Evolutionary conservation across 2,329 filamentous ascomycete genomes (phyloP), one percentile per base, ranked within the genome.

Genomic region (Didymella exigua): DNA sequence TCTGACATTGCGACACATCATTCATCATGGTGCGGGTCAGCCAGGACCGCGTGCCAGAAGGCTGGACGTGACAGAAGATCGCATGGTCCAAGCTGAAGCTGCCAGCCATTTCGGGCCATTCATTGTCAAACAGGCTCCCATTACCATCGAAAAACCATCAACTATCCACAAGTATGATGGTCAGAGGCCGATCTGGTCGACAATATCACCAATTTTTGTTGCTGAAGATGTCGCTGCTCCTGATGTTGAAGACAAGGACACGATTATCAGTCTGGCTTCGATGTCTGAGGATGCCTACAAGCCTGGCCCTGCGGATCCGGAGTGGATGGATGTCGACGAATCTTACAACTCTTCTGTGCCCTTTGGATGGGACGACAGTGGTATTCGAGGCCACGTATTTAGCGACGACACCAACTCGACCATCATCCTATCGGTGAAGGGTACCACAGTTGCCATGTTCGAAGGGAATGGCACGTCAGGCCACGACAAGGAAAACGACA

Each of bases 241-340:
- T 2, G 64, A 73, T 50, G 59, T 74, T 7, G 59, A 61, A 50
- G 70, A 73, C 46, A 74, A 73, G 51, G 62, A 68, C 21, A 73
- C 71, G 2, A 42, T 73, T 23, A 60, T 74, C 45, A 70, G 65
- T 40, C 69, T 74, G 43, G 72, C 72, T 21, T 67, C 67, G 36
- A 74, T 74, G 71, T 72, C 71, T 11, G 71, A 74, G 43, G 67
- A 74, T 54, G 72, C 72, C 18, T 73, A 74, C 53, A 73, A 73
- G 42, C 63, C 66, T 13, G 68, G 68, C 16, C 65, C 53, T 5
- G 64, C 69, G 29, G 72, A 74, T 49, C 64, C 71, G 8, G 70
- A 68, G 43, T 74, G 72, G 72, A 59, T 73, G 45, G 65, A 74
- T 47, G 65, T 73, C 18, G 72, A 68, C 33, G 62, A 67, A 5